Percentiles rank a stretch among this genome's conserved stretches.
Evolutionary conservation across 345 rosid genomes (phyloP).

Genomic region (Clarkia xantiana): DNA sequence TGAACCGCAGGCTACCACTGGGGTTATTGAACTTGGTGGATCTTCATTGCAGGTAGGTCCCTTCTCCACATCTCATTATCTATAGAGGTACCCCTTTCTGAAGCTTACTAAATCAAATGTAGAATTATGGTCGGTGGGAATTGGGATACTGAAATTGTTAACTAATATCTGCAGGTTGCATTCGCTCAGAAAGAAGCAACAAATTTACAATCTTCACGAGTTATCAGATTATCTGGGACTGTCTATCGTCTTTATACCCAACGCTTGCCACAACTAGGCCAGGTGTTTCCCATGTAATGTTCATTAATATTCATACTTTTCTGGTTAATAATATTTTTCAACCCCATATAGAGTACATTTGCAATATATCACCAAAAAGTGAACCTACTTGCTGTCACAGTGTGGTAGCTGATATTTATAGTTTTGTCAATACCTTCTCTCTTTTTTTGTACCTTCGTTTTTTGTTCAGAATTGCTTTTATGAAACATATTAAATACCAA

Average conservation of each 20-base stretch:
- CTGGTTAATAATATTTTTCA: neutral
- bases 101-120: too few relatives aligned
- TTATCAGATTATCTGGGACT: constrained; percentile 25
- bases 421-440: too few relatives aligned
- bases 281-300: constrained; percentile 23
- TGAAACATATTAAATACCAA: too few relatives aligned
- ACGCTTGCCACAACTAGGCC: constrained; percentile 29
- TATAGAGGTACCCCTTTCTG: neutral
- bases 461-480: too few relatives aligned
- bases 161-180: constrained; percentile 17
- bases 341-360: neutral
- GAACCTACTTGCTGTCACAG: too few relatives aligned
- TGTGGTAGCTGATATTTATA: too few relatives aligned
- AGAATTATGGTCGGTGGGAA: too few relatives aligned
- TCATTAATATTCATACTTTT: constrained; percentile 3
- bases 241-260: constrained; percentile 22
- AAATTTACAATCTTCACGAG: constrained; percentile 10
- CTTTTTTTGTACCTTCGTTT: too few relatives aligned
- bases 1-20: constrained; percentile 23
- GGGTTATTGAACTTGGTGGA: constrained; percentile 33
- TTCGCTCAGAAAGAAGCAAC: constrained; percentile 16
- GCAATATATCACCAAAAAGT: neutral
- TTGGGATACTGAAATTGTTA: neutral
- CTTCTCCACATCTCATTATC: constrained; percentile 1
- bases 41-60: constrained; percentile 30